These are phyloP conservation scores for Ulmus americana DNA, from an alignment of 331 rosid species.

Conservation along the genomic window DNA sequence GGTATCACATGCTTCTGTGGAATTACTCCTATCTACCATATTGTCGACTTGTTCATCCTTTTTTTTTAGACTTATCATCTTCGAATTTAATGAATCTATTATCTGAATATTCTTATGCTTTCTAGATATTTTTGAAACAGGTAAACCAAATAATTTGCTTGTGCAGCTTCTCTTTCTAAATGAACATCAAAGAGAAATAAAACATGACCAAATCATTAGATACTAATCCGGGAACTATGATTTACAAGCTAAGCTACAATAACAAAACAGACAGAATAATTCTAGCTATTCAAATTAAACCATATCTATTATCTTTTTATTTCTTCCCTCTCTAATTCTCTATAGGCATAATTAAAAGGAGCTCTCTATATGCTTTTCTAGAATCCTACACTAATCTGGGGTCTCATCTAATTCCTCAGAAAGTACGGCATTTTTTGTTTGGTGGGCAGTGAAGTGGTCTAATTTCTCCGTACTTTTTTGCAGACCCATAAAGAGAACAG, in stretches of 20 bases:
- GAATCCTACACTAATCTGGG: not conserved
- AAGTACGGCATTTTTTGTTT: not conserved
- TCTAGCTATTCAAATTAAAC: too few species aligned
- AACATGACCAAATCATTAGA: not conserved
- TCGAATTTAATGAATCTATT: not conserved
- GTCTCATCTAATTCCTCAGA: not conserved
- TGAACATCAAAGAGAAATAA: too few species aligned
- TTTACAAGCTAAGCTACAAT: not conserved
- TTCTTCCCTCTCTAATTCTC: not conserved
- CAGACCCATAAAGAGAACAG: not conserved
- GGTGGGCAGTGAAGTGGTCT: not conserved
- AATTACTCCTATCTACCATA: not conserved
- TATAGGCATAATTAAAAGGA: not conserved
- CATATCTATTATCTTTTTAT: too few species aligned
- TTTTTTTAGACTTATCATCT: not conserved
- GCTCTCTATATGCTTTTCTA: constrained; percentile 4
- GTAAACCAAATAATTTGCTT: not conserved
- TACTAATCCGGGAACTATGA: not conserved
- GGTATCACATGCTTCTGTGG: constrained; percentile 11
- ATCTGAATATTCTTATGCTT: not conserved
- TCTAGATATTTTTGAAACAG: too few species aligned
- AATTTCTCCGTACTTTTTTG: not conserved
- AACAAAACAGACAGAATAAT: not conserved
- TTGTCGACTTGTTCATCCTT: not conserved
- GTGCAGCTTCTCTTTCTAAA: not conserved